Percentiles rank a stretch among this genome's conserved stretches.
Evolutionary conservation across 2,329 filamentous ascomycete species (phyloP).

Genomic region (Pyrenochaeta sp.): DNA sequence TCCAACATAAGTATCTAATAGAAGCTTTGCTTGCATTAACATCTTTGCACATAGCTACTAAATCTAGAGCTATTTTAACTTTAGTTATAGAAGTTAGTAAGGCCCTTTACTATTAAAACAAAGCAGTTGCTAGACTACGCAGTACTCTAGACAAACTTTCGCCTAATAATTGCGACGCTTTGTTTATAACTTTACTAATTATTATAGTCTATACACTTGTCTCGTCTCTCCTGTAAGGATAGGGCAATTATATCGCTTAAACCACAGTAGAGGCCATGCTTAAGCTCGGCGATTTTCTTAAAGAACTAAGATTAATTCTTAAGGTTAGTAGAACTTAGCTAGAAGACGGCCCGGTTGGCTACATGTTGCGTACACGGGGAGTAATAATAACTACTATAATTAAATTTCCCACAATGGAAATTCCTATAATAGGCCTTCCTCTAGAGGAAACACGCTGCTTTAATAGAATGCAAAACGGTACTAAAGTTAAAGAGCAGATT

Average conservation of each 20-base stretch:
- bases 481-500: neutral
- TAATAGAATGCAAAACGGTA: neutral
- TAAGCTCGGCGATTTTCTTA: slow-evolving; percentile 14
- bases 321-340: slow-evolving; percentile 11
- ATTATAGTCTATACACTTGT: slow-evolving; percentile 20
- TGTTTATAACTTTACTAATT: slow-evolving; percentile 14
- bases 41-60: slow-evolving; percentile 15
- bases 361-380: slow-evolving; percentile 10
- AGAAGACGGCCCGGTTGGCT: slow-evolving; percentile 11
- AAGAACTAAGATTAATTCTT: slow-evolving; percentile 11
- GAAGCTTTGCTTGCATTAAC: slow-evolving; percentile 18
- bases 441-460: neutral
- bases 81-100: neutral
- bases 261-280: slow-evolving; percentile 12
- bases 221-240: slow-evolving; percentile 13
- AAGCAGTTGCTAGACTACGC: slow-evolving; percentile 10
- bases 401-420: no score
- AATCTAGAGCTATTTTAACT: neutral
- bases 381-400: neutral
- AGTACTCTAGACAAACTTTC: slow-evolving; percentile 8
- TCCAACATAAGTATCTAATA: slow-evolving; percentile 21
- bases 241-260: slow-evolving; percentile 3
- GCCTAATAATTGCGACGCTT: slow-evolving; percentile 11
- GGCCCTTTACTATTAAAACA: slow-evolving; percentile 5
- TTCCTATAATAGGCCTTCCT: no score